A percentile compares a stretch with the other conserved stretches of the same genome.
Evolutionary conservation across 257 asterid genomes (phyloP).

Genomic region (Avicennia marina): DNA sequence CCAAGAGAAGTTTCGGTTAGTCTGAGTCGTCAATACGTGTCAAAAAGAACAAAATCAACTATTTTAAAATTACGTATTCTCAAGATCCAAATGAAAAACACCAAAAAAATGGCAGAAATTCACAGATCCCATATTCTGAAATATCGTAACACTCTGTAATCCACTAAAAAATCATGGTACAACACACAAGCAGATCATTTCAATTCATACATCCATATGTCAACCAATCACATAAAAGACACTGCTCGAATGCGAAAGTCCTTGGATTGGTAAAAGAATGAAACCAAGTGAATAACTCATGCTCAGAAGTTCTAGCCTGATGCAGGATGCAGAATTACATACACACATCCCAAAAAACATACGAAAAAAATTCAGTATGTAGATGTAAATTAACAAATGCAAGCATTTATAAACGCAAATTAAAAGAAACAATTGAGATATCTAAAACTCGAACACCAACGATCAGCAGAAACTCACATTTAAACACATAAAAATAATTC

Average conservation of each 20-base stretch:
- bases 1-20: too few species aligned
- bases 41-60: slow-evolving; percentile 16
- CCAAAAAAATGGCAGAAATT: slow-evolving; percentile 1
- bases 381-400: neutral
- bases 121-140: slow-evolving; percentile 19
- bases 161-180: slow-evolving; percentile 3
- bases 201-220: slow-evolving; percentile 2
- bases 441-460: slow-evolving; percentile 22
- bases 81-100: neutral
- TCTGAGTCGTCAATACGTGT: too few species aligned
- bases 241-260: slow-evolving; percentile 9
- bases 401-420: neutral
- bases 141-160: neutral
- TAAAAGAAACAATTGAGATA: slow-evolving; percentile 18
- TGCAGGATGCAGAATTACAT: slow-evolving; percentile 17
- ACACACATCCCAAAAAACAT: neutral
- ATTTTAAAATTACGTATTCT: slow-evolving; percentile 6
- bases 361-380: slow-evolving; percentile 1
- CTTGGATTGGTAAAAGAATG: neutral
- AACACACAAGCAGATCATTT: slow-evolving; percentile 9
- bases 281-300: neutral
- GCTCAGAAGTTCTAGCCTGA: too few species aligned
- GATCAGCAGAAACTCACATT: too few species aligned
- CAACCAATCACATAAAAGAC: neutral
- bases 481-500: slow-evolving; percentile 11